A percentile compares a stretch with the other conserved stretches of the same genome.
Conservation (phyloP, 2,329 filamentous ascomycete species). For the Lachnellula occidentalis region DNA sequence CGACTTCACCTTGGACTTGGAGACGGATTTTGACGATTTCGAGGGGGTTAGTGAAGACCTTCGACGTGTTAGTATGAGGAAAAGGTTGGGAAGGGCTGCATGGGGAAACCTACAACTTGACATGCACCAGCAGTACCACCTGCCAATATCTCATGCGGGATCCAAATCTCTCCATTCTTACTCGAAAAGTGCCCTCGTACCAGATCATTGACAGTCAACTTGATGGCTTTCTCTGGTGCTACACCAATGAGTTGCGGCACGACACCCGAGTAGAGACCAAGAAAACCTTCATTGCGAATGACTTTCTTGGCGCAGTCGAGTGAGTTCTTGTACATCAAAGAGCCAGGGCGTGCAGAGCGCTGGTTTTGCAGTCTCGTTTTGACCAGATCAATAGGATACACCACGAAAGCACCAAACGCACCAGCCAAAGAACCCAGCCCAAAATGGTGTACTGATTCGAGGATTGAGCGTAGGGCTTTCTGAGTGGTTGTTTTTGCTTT, state of each 20-base stretch:
- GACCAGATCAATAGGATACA: slow-evolving; percentile 97
- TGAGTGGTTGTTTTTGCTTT: slow-evolving; percentile 51
- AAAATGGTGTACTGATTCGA: slow-evolving; percentile 87
- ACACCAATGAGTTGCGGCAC: slow-evolving; percentile 93
- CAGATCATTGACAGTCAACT: slow-evolving; percentile 95
- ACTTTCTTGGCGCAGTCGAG: slow-evolving; percentile 93
- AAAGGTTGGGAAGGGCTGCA: not conserved
- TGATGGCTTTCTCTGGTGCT: slow-evolving; percentile 99
- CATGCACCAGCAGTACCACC: slow-evolving; percentile 88
- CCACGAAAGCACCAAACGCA: slow-evolving; percentile 98
- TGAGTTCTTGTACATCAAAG: slow-evolving; percentile 94
- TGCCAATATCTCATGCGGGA: slow-evolving; percentile 70
- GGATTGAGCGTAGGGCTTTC: slow-evolving; percentile 55
- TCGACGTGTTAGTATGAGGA: slow-evolving; percentile 9
- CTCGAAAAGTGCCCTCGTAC: slow-evolving; percentile 73
- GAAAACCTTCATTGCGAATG: slow-evolving; percentile 83
- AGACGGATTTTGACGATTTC: slow-evolving; percentile 99
- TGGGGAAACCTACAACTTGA: slow-evolving; percentile 72
- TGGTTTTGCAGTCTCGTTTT: slow-evolving; percentile 99
- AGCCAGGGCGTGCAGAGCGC: slow-evolving; percentile 72
- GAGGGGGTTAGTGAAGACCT: slow-evolving; percentile 95
- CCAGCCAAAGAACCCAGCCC: slow-evolving; percentile 82
- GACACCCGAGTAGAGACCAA: slow-evolving; percentile 89
- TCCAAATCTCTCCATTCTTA: slow-evolving; percentile 66
- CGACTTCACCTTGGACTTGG: slow-evolving; percentile 93